Conservation (phyloP, 441 rosid genomes). For the Theobroma grandiflorum region DNA sequence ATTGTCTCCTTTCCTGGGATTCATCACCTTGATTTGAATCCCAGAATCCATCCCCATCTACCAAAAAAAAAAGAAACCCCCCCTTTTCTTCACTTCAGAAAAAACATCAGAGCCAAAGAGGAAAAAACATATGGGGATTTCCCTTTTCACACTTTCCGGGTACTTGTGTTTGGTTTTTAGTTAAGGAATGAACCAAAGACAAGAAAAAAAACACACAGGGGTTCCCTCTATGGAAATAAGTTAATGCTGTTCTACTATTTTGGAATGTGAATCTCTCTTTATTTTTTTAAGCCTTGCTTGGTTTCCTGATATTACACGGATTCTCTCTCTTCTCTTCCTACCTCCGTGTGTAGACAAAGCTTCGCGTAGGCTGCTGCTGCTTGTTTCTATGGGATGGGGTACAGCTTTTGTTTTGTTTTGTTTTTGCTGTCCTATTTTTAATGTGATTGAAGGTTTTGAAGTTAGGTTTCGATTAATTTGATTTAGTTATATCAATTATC, state of each 20-base stretch:
- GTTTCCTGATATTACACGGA: background rate
- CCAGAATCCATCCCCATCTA: constrained; percentile 40
- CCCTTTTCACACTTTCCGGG: background rate
- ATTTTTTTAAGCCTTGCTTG: background rate
- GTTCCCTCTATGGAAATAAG: background rate
- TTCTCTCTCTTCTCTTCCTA: background rate
- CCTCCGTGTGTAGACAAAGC: background rate
- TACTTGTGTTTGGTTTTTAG: constrained; percentile 3
- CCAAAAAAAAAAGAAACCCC: constrained; percentile 17
- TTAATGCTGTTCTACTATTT: background rate
- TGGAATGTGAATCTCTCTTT: background rate
- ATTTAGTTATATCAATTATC: no score
- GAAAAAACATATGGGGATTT: background rate
- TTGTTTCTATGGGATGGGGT: background rate
- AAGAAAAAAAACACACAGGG: background rate
- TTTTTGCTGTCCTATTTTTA: background rate
- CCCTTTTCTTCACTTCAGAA: background rate
- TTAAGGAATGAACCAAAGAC: background rate
- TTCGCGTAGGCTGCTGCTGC: background rate
- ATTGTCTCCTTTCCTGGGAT: constrained; percentile 35
- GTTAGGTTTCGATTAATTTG: no score
- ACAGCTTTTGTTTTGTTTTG: background rate
- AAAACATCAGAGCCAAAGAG: background rate
- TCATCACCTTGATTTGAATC: constrained; percentile 49
- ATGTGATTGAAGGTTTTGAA: no score